A percentile compares a stretch with the other conserved stretches of the same genome.
Evolutionary conservation across 805 yeast species (phyloP).

Genomic region (Metschnikowia continentalis): DNA sequence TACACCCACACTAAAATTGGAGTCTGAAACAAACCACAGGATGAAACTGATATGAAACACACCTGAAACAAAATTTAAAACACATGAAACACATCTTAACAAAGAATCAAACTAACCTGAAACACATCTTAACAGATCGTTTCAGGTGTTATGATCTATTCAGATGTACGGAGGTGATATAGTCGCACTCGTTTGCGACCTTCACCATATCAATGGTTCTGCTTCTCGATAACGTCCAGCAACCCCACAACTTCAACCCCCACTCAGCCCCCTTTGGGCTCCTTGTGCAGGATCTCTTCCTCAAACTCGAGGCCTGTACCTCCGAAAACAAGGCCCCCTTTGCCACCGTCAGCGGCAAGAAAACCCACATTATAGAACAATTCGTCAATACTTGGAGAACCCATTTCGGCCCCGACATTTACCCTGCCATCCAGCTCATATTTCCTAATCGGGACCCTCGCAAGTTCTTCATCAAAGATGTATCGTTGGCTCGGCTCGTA

Average conservation of each 20-base stretch:
- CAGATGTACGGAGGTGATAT: not conserved
- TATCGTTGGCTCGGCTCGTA: constrained; percentile 46
- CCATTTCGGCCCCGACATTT: constrained; percentile 48
- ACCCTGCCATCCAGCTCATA: constrained; percentile 59
- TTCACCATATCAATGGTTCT: not conserved
- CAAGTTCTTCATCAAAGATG: constrained; percentile 61
- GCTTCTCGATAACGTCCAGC: constrained; percentile 14
- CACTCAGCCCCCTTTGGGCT: constrained; percentile 16
- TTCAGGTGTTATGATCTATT: not conserved
- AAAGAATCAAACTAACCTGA: too few species aligned
- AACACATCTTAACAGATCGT: too few species aligned
- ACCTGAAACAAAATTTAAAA: too few species aligned
- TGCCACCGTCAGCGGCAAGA: constrained; percentile 15
- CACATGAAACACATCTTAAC: too few species aligned
- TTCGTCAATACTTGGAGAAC: constrained; percentile 31
- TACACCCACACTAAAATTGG: too few species aligned
- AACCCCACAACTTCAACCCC: constrained; percentile 15
- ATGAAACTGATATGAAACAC: too few species aligned
- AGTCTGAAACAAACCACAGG: too few species aligned
- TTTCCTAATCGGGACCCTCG: constrained; percentile 64
- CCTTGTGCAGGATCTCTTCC: constrained; percentile 17
- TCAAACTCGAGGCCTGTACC: constrained; percentile 13
- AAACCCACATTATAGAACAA: constrained; percentile 17
- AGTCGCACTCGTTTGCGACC: not conserved
- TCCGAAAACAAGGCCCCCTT: constrained; percentile 17